These are phyloP conservation scores for Pseudoturritis turrita DNA, from an alignment of 345 rosid genomes.

Conservation along the genomic window DNA sequence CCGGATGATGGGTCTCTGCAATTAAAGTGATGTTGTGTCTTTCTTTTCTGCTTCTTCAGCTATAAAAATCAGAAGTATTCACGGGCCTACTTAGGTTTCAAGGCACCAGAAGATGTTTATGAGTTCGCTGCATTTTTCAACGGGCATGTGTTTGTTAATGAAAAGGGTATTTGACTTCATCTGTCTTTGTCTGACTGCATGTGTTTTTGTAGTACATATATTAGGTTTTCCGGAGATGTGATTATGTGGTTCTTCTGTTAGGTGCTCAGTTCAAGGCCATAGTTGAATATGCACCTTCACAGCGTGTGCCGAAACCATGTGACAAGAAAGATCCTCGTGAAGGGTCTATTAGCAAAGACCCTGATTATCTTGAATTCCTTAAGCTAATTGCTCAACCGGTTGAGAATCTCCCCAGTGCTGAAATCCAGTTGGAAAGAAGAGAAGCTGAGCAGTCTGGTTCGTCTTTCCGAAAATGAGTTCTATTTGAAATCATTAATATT, in stretches of 20 bases:
- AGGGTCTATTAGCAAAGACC: conserved; percentile 60
- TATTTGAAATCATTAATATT: not conserved
- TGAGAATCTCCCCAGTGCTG: conserved; percentile 64
- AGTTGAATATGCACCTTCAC: conserved; percentile 76
- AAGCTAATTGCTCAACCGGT: conserved; percentile 55
- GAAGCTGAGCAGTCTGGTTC: conserved; percentile 62
- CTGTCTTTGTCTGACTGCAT: not conserved
- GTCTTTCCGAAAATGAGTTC: conserved; percentile 6
- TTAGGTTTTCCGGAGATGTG: not conserved
- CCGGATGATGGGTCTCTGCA: not conserved
- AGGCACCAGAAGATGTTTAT: conserved; percentile 54
- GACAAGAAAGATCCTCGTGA: conserved; percentile 57
- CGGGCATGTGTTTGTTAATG: conserved; percentile 70
- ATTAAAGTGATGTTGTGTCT: conserved; percentile 8
- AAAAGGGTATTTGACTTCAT: conserved; percentile 47
- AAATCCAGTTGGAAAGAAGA: conserved; percentile 60
- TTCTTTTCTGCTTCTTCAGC: conserved; percentile 30
- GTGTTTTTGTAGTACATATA: not conserved
- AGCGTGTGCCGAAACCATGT: conserved; percentile 48
- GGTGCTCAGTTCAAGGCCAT: conserved; percentile 63
- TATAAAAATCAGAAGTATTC: conserved; percentile 50
- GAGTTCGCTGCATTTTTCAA: conserved; percentile 67
- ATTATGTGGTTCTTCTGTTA: not conserved
- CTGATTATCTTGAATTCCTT: conserved; percentile 70
- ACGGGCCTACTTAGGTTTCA: conserved; percentile 58